These are phyloP conservation scores for Achlya hypogyna DNA, from an alignment of 352 stramenopile species.

Conservation along the genomic window DNA sequence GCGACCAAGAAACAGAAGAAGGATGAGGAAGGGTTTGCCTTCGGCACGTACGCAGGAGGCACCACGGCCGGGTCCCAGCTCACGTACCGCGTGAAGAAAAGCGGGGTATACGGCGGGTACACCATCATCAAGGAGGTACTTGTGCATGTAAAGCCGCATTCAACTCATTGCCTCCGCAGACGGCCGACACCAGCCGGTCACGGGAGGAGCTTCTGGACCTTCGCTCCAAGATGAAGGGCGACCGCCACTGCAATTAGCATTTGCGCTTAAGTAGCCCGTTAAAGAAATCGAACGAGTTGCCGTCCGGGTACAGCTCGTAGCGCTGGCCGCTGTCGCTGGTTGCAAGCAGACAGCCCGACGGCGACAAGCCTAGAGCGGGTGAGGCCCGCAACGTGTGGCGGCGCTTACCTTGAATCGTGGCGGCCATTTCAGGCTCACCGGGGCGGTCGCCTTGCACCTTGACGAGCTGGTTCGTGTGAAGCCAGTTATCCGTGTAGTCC, in stretches of 20 bases:
- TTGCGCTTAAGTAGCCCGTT: slow-evolving; percentile 80
- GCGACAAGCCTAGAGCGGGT: slow-evolving; percentile 66
- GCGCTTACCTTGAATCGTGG: slow-evolving; percentile 18
- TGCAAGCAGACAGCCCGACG: slow-evolving; percentile 70
- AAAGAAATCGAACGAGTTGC: slow-evolving; percentile 86
- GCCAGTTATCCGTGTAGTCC: slow-evolving; percentile 74
- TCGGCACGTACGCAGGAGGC: slow-evolving; percentile 82
- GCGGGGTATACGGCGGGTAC: slow-evolving; percentile 73
- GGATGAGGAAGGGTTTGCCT: slow-evolving; percentile 56
- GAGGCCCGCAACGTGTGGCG: background rate
- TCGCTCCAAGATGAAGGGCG: slow-evolving; percentile 80
- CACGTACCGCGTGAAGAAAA: slow-evolving; percentile 80
- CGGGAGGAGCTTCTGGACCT: slow-evolving; percentile 81
- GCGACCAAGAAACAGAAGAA: slow-evolving; percentile 41
- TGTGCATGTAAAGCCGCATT: background rate
- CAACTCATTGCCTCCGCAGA: slow-evolving; percentile 7
- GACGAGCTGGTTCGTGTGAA: slow-evolving; percentile 78
- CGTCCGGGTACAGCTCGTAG: slow-evolving; percentile 83
- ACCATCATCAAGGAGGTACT: slow-evolving; percentile 76
- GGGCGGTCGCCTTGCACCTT: slow-evolving; percentile 43
- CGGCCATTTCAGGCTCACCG: slow-evolving; percentile 24
- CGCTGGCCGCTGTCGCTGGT: slow-evolving; percentile 30
- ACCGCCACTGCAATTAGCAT: slow-evolving; percentile 69
- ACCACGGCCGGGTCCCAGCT: slow-evolving; percentile 60
- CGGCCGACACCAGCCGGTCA: slow-evolving; percentile 50